Percentiles rank a stretch among this genome's conserved stretches.
Evolutionary conservation across 1,284 basidiomycete genomes (phyloP).

Genomic region (Trichosporon sp.): DNA sequence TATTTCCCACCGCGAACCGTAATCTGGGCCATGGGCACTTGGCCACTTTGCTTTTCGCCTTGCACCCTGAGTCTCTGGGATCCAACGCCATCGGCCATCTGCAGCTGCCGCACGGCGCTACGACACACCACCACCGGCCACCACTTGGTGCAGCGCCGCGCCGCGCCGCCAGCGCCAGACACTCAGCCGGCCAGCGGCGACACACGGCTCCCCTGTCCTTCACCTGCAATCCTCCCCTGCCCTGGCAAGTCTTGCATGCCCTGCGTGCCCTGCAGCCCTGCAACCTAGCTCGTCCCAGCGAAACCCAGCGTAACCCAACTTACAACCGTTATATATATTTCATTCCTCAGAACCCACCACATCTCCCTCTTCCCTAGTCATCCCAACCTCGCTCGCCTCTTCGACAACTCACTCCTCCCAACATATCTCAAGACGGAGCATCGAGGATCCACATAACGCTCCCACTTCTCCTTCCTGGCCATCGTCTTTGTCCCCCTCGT

Average conservation of each 20-base stretch:
- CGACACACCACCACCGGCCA: neutral
- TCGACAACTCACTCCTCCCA: slow-evolving; percentile 1
- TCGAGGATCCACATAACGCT: slow-evolving; percentile 11
- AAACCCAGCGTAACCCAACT: slow-evolving; percentile 18
- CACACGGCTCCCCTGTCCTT: neutral
- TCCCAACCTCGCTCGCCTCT: slow-evolving; percentile 16
- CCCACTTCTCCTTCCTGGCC: neutral
- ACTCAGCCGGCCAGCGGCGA: slow-evolving; percentile 1
- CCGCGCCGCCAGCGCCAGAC: neutral
- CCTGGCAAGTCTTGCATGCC: neutral
- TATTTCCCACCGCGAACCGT: slow-evolving; percentile 15
- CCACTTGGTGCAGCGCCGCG: neutral
- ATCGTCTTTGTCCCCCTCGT: neutral
- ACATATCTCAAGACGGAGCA: slow-evolving; percentile 12
- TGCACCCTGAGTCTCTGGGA: neutral
- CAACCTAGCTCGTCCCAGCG: slow-evolving; percentile 16
- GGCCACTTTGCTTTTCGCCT: neutral
- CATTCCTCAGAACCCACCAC: slow-evolving; percentile 19
- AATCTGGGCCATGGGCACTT: neutral
- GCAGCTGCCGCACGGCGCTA: neutral
- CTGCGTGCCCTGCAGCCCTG: slow-evolving; percentile 8
- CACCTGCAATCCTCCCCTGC: neutral
- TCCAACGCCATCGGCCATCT: slow-evolving; percentile 8
- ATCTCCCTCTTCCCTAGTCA: slow-evolving; percentile 18
- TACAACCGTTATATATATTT: slow-evolving; percentile 17